phyloP scores from a whole-genome alignment of 202 grass and related monocot genomes.

The Musa balbisiana region DNA sequence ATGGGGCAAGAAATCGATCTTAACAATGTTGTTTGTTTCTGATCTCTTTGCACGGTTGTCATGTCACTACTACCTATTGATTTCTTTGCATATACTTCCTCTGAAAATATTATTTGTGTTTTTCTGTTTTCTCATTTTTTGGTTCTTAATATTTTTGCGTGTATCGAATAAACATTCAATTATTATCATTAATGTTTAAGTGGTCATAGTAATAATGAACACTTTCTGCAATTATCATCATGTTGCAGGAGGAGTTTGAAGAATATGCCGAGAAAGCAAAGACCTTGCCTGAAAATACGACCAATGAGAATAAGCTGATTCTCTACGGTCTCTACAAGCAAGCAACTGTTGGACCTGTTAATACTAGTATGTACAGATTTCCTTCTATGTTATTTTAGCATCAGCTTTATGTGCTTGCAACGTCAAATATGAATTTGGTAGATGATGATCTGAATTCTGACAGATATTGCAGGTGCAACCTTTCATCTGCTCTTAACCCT shows the following conservation, averaged over 20 bases:
- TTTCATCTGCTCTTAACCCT: too few species aligned
- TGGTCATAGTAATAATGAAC: too few species aligned
- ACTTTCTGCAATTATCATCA: too few species aligned
- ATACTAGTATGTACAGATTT: neutral
- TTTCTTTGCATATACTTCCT: neutral
- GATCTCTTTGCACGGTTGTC: neutral
- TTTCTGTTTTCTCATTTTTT: too few species aligned
- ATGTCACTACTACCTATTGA: neutral
- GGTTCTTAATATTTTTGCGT: too few species aligned
- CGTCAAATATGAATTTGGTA: too few species aligned
- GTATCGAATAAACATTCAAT: too few species aligned
- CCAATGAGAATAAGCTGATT: conserved; percentile 9
- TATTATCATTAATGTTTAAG: too few species aligned
- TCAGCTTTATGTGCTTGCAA: too few species aligned
- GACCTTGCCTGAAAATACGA: conserved; percentile 5
- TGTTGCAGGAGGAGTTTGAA: conserved; percentile 17
- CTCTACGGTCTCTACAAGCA: conserved; percentile 17
- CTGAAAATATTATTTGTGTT: too few species aligned
- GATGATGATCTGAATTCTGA: too few species aligned
- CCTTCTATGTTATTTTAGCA: neutral
- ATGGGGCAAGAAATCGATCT: neutral
- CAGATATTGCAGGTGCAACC: too few species aligned
- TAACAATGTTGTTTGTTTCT: neutral
- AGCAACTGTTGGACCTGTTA: conserved; percentile 16
- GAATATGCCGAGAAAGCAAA: conserved; percentile 10